Evolutionary conservation across 179 eudicot genomes (phyloP).

Genomic region (Pouteria campechiana): DNA sequence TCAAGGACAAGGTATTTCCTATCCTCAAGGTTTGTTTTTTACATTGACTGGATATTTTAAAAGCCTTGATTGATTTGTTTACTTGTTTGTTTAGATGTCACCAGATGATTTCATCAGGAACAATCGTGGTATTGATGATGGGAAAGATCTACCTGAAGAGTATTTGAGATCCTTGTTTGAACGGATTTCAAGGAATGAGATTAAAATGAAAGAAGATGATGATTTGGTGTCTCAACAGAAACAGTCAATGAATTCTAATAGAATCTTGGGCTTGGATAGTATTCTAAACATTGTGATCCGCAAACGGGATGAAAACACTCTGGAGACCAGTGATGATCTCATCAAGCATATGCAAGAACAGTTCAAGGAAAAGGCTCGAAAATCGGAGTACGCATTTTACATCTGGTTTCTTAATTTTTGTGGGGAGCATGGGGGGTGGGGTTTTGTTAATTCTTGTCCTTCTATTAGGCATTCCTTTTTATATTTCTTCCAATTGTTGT

Average conservation of each 20-base stretch:
- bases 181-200: constrained; percentile 82
- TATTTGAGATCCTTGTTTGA: constrained; percentile 84
- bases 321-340: constrained; percentile 87
- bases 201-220: constrained; percentile 92
- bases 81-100: constrained; percentile 60
- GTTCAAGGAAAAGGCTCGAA: constrained; percentile 96
- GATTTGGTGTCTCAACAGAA: constrained; percentile 65
- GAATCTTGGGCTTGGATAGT: constrained; percentile 76
- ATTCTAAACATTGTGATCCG: constrained; percentile 91
- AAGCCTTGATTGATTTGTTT: not conserved
- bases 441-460: too few relatives aligned
- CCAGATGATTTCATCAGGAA: constrained; percentile 89
- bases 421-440: too few relatives aligned
- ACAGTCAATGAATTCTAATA: constrained; percentile 71
- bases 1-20: constrained; percentile 78
- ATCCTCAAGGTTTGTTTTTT: constrained; percentile 1
- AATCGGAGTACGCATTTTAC: constrained; percentile 99
- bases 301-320: constrained; percentile 57
- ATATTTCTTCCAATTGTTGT: not conserved
- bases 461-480: not conserved
- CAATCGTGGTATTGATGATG: constrained; percentile 97
- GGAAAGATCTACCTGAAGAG: constrained; percentile 94
- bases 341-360: constrained; percentile 96
- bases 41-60: not conserved
- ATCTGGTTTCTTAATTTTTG: too few relatives aligned